Percentiles rank a stretch among this genome's conserved stretches.
These are phyloP conservation scores for Xerocomellus dryophilus DNA, from an alignment of 768 basidiomycete genomes.

Conservation along the genomic window DNA sequence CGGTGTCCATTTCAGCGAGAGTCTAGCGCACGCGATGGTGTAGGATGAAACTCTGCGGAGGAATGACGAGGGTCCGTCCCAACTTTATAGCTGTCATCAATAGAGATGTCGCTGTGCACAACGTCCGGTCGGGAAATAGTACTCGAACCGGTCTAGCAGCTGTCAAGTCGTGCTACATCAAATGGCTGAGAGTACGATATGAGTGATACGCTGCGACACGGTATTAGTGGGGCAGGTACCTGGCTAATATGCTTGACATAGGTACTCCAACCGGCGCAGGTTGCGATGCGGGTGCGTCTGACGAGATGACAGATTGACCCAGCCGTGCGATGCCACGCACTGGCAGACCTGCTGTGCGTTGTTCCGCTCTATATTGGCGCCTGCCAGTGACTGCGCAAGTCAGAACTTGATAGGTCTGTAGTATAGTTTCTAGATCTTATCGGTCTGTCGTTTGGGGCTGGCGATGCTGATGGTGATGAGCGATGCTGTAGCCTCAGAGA, in stretches of 20 bases:
- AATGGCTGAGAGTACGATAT: not conserved
- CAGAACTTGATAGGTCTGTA: not conserved
- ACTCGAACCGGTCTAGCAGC: not conserved
- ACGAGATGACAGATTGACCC: not conserved
- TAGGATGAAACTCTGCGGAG: not conserved
- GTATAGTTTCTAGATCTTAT: too few species aligned
- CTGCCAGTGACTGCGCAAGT: not conserved
- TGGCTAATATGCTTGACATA: too few species aligned
- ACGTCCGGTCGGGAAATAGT: not conserved
- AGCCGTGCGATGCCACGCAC: too few species aligned
- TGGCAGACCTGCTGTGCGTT: not conserved
- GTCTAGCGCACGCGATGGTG: not conserved
- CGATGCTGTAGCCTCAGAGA: too few species aligned
- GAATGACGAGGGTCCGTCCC: not conserved
- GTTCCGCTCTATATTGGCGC: not conserved
- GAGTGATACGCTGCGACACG: not conserved
- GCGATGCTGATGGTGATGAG: too few species aligned
- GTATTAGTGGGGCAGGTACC: not conserved
- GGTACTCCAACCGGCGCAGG: not conserved
- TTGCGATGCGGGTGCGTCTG: not conserved
- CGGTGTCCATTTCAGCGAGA: constrained; percentile 11
- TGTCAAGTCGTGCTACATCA: too few species aligned
- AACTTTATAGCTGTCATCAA: not conserved
- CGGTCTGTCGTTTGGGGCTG: not conserved
- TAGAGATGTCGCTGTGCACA: not conserved